These are phyloP conservation scores for Phaffia australis DNA, from an alignment of 768 basidiomycete species.

Conservation along the genomic window DNA sequence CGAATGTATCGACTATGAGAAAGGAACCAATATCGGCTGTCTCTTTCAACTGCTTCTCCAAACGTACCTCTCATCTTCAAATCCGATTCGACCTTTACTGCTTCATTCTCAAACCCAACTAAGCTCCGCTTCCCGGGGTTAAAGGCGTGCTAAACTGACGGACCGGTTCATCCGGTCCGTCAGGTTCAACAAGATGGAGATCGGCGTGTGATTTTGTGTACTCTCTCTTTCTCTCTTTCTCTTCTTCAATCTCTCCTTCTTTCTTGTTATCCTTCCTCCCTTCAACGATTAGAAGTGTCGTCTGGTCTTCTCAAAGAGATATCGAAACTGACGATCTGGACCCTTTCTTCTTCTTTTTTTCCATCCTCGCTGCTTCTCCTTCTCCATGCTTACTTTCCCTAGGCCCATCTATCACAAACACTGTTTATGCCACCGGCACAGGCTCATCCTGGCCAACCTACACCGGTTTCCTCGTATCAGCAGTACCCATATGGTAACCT, in stretches of 20 bases:
- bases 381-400: neutral
- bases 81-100: too few species aligned
- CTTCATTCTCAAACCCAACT: neutral
- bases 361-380: neutral
- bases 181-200: too few species aligned
- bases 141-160: neutral
- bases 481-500: conserved; percentile 2
- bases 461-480: conserved; percentile 19
- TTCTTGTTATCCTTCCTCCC: neutral
- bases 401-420: conserved; percentile 26
- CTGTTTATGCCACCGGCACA: conserved; percentile 10
- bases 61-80: neutral
- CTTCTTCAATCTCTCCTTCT: neutral
- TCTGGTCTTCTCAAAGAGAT: too few species aligned
- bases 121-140: neutral
- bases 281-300: too few species aligned
- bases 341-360: neutral
- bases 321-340: neutral
- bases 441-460: conserved; percentile 16
- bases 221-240: neutral
- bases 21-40: neutral
- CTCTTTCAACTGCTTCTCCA: neutral
- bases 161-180: too few species aligned
- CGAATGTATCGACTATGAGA: too few species aligned
- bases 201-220: neutral